Evolutionary conservation across 257 asterid species (phyloP).

Genomic region (Dorcoceras hygrometricum): DNA sequence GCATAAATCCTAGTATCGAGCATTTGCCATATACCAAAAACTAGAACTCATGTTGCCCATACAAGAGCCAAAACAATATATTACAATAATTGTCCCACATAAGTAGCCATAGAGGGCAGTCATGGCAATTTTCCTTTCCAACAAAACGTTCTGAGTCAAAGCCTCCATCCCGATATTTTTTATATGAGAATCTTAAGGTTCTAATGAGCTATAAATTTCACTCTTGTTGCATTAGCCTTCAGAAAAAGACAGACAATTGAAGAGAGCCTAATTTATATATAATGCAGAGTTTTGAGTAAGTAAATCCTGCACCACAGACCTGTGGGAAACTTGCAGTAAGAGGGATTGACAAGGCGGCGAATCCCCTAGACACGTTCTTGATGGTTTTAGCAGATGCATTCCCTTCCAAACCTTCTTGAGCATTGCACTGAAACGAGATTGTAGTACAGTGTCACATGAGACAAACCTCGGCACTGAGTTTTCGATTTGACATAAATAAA

Average conservation of each 20-base stretch:
- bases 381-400: conserved; percentile 57
- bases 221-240: not conserved
- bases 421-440: conserved; percentile 50
- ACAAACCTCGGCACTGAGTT: conserved; percentile 17
- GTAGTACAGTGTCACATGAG: conserved; percentile 21
- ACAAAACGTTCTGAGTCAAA: not conserved
- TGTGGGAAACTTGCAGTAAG: conserved; percentile 68
- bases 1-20: not conserved
- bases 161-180: not conserved
- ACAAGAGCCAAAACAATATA: not conserved
- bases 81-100: no score
- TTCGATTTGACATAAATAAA: conserved; percentile 7
- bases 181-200: not conserved
- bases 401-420: conserved; percentile 94
- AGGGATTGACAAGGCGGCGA: conserved; percentile 72
- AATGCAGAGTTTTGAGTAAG: no score
- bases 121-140: not conserved
- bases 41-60: not conserved
- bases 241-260: not conserved
- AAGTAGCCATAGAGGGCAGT: not conserved
- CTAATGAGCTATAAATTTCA: not conserved
- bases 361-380: conserved; percentile 68
- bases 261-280: not conserved
- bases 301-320: conserved; percentile 37
- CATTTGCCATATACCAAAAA: not conserved